Evolutionary conservation across 257 asterid genomes (phyloP), one percentile per base, ranked within the genome.

Genomic region (Petrea volubilis): DNA sequence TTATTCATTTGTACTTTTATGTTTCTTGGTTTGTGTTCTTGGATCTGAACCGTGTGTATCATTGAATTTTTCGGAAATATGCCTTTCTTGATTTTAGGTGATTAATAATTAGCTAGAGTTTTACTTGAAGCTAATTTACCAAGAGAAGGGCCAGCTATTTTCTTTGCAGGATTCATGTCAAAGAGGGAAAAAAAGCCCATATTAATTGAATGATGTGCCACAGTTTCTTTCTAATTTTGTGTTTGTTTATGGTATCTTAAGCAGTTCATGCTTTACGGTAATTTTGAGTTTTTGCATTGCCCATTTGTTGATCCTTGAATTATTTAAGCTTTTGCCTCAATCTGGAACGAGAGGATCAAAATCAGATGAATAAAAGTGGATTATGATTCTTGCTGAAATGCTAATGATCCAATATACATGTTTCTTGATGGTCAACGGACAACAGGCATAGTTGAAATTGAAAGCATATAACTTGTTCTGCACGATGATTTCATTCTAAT

Each of bases 321-420:
- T 43, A 23, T 23, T 57, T 47, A 23, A 33, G 13, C 18, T 31
- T 63, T 12, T 66, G 62, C 5, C 57, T 24, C 47, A 56, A 74
- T 73, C 73, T 33, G 68, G 34, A 46, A 25, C 24, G 7, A 47
- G 56, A 55, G 34, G 11, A 14, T 56, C 28, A n/a, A 31, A 38
- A 28, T 43, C 58, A 31, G 70, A 47, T 59, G 31, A 38, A 34
- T 11, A 33, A 33, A 33, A 49, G 36, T 34, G n/a, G 36, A 38
- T 49, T 34, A 61, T 27, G 47, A 57, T 63, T 72, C 40, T 53
- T 18, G 50, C 77, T 25, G 44, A 34, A 31, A 7, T 73, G 49
- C 5, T 12, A 40, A 4, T 53, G 11, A 51, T 11, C 29, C 1
- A 6, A 15, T 34, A 18, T 34, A 33, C 2, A 7, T 24, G 18